Evolutionary conservation across 306 rosid genomes (phyloP).

Genomic region (Gynostemma pentaphyllum): DNA sequence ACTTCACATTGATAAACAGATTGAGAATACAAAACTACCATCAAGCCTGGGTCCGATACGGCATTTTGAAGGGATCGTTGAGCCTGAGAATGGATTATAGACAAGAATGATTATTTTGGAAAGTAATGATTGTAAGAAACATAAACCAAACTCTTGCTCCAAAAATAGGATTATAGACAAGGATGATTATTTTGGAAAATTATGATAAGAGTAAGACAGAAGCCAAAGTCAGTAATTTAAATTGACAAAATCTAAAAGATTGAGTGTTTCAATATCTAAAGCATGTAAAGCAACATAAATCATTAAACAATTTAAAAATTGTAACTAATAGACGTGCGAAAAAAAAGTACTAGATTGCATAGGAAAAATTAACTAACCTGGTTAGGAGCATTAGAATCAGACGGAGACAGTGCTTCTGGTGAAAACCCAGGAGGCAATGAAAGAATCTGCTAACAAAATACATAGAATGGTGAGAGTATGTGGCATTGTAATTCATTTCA

Average conservation of each 20-base stretch:
- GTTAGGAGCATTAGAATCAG: conserved; percentile 25
- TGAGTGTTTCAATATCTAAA: background rate
- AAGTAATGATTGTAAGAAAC: background rate
- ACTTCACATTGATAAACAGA: background rate
- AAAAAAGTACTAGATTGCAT: background rate
- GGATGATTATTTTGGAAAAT: background rate
- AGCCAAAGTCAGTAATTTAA: background rate
- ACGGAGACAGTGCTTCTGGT: conserved; percentile 22
- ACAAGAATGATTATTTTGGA: background rate
- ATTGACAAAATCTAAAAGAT: too few relatives aligned
- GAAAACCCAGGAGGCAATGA: conserved; percentile 31
- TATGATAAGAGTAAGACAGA: background rate
- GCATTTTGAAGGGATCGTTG: conserved; percentile 9
- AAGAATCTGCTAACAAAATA: conserved; percentile 25
- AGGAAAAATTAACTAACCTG: conserved; percentile 31
- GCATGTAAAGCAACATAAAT: background rate
- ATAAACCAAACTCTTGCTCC: background rate
- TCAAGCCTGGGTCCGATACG: conserved; percentile 9
- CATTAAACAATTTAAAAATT: background rate
- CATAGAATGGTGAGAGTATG: background rate
- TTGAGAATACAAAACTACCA: background rate
- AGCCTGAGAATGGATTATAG: background rate
- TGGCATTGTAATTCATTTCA: background rate
- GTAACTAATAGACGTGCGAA: background rate
- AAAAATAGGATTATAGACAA: background rate